Evolutionary conservation across 2,329 filamentous ascomycete genomes (phyloP), one percentile per base, ranked within the genome.

Genomic region (Coniochaeta prunicola): DNA sequence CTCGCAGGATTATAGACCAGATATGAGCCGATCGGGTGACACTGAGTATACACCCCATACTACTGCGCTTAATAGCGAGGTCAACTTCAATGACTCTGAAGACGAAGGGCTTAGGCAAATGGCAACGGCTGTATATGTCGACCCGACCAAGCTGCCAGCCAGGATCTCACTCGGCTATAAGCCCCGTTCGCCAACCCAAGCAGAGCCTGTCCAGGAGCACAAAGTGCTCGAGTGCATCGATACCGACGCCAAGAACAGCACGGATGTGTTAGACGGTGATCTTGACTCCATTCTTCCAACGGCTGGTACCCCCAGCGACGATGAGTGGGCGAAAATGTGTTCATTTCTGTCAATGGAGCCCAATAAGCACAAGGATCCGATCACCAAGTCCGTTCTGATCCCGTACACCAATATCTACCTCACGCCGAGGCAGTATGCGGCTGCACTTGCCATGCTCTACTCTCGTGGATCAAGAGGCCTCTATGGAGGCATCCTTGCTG

Each of bases 381-480:
- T 58, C 50, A 42, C 24, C 6, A 59, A 58, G 33, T 66, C 64
- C 19, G 45, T 66, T 57, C 50, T 45, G 28, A 59, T 65, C 7
- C 64, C 64, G 6, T 60, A 63, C 36, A 62, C 64, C 1, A 59
- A 61, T 21, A 61, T 66, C 61, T 48, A 19, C 48, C 38, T 66
- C 13, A 61, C 59, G 61, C 64, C 64, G 5, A 60, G 62, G 58
- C 64, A 66, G 60, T 61, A 63, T 12, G 62, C 60, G 63, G 63
- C 64, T 33, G 64, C 63, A 2, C 63, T 63, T 58, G 63, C 62
- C 61, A 66, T 66, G 65, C 57, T 66, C 33, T 50, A 59, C 15
- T 61, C 60, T 59, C 63, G 64, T 5, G 57, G 53, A 3, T 56
- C 59, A 17, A 64, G 65, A 33, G 62, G 53, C 5, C 56, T 65